Percentiles rank a stretch among this genome's conserved stretches.
Evolutionary conservation across 306 rosid species (phyloP).

Genomic region (Quercus cerris): DNA sequence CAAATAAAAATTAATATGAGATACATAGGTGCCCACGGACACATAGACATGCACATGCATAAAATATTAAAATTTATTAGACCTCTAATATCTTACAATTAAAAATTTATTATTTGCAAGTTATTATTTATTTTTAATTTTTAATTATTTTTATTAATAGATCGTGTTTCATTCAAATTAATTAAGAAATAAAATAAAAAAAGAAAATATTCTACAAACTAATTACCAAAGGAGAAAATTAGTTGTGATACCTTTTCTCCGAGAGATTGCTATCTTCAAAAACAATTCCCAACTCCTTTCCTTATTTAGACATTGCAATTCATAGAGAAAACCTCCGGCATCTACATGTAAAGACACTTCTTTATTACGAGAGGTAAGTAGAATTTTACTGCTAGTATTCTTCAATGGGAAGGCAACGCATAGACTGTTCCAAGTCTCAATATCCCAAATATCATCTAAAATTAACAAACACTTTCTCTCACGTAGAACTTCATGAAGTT

Average conservation of each 20-base stretch:
- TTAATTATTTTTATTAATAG: no score
- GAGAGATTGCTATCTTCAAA: neutral
- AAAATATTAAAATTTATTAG: no score
- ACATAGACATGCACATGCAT: no score
- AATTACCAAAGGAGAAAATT: neutral
- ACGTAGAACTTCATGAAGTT: fast-evolving
- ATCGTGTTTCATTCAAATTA: no score
- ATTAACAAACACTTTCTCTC: neutral
- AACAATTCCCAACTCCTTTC: neutral
- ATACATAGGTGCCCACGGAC: no score
- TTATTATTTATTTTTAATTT: no score
- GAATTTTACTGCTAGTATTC: neutral
- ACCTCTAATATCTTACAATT: no score
- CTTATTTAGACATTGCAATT: neutral
- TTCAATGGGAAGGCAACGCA: neutral
- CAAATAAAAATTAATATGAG: no score
- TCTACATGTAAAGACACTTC: neutral
- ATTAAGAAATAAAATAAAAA: no score
- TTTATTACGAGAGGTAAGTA: neutral
- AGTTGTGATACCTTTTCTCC: neutral
- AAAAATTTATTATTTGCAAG: no score
- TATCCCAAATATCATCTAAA: neutral
- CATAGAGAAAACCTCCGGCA: fast-evolving
- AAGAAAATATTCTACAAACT: neutral
- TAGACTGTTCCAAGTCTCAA: neutral